A percentile compares a stretch with the other conserved stretches of the same genome.
Conservation (phyloP, 441 rosid species). For the Caryocar brasiliense region DNA sequence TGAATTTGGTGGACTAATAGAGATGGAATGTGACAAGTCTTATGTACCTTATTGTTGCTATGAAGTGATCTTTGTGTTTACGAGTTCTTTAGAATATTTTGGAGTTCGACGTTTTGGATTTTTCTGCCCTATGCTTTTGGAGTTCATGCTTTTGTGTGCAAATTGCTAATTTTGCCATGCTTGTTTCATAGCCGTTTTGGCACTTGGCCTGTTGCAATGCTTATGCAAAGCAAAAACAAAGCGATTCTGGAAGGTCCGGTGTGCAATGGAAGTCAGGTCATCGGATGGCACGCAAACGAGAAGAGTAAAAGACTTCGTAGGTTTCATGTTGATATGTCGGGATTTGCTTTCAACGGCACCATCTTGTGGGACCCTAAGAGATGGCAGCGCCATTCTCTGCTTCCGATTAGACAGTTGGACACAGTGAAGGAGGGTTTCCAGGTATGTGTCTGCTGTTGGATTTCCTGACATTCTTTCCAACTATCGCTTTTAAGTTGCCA, state of each 20-base stretch:
- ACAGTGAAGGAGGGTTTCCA: slow-evolving; percentile 90
- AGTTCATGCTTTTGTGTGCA: not conserved
- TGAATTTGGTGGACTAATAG: too few relatives aligned
- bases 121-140: not conserved
- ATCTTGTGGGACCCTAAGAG: slow-evolving; percentile 88
- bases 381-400: slow-evolving; percentile 43
- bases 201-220: slow-evolving; percentile 97
- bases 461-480: not conserved
- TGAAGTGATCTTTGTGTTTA: too few relatives aligned
- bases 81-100: too few relatives aligned
- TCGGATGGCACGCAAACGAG: slow-evolving; percentile 95
- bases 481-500: not conserved
- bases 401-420: slow-evolving; percentile 66
- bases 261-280: slow-evolving; percentile 71
- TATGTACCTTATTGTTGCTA: too few relatives aligned
- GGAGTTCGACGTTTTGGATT: not conserved
- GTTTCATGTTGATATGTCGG: slow-evolving; percentile 95
- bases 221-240: slow-evolving; percentile 88
- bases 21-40: too few relatives aligned
- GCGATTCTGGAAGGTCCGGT: slow-evolving; percentile 89
- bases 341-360: slow-evolving; percentile 92
- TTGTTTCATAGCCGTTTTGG: slow-evolving; percentile 64
- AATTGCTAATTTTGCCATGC: not conserved
- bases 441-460: slow-evolving; percentile 25
- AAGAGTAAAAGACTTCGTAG: slow-evolving; percentile 77